Conservation (phyloP, 202 grass and related monocot species). For the Tripidium arundinaceum region DNA sequence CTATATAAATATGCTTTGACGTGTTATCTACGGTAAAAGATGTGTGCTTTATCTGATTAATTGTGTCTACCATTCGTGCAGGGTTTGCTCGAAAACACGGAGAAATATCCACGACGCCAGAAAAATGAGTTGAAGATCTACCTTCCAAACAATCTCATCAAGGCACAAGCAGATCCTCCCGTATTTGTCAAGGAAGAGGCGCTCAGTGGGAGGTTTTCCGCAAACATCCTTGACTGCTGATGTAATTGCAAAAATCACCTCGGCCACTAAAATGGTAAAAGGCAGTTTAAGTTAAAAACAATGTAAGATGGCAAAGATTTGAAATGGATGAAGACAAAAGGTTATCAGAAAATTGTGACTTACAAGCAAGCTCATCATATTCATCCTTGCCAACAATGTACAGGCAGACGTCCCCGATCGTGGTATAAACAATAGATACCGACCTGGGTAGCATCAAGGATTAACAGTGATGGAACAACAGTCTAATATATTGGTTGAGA, state of each 20-base stretch:
- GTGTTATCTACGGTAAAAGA: background rate
- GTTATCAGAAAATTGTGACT: slow-evolving; percentile 27
- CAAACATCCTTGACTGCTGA: slow-evolving; percentile 92
- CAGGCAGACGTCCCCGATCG: slow-evolving; percentile 87
- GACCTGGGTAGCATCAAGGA: slow-evolving; percentile 39
- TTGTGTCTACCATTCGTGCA: slow-evolving; percentile 26
- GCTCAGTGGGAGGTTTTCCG: slow-evolving; percentile 73
- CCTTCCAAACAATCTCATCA: slow-evolving; percentile 97
- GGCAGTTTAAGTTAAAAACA: background rate
- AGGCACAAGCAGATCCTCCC: slow-evolving; percentile 91
- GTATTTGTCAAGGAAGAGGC: slow-evolving; percentile 94
- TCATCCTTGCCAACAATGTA: slow-evolving; percentile 98
- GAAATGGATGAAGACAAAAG: background rate
- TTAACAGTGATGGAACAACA: background rate
- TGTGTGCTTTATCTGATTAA: background rate
- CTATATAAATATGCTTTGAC: background rate
- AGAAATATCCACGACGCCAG: background rate
- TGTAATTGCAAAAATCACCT: slow-evolving; percentile 86
- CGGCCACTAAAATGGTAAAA: slow-evolving; percentile 47
- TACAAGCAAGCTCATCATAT: slow-evolving; percentile 94
- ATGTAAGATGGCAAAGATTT: background rate
- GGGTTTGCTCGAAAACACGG: slow-evolving; percentile 69
- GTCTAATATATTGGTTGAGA: background rate
- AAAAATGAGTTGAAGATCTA: slow-evolving; percentile 12
- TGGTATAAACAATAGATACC: slow-evolving; percentile 87